Base-by-base conservation (phyloP, 78 protist species). In the Dictyostelium purpureum region DNA sequence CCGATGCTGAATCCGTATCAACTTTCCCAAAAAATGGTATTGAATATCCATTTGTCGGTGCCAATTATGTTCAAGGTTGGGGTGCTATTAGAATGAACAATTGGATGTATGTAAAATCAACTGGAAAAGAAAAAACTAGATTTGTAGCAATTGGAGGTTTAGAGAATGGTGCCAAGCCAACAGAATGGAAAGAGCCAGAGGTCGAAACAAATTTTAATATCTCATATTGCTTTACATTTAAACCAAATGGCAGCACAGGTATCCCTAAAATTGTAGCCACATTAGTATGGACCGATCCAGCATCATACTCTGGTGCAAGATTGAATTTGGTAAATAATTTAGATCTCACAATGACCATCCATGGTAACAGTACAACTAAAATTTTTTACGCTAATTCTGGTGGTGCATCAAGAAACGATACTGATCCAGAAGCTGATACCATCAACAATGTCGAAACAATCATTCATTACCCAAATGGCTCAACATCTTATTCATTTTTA, bases 201-300 rank as follows among this genome's bases (percentile, higher is more conserved):
- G 19, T 63, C 80, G 7, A 47, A n/a, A 21, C 82, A n/a, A 47
- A 26, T 28, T 28, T 76, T 12, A 40, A 19, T 38, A 21, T 16
- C 10, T 42, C 51, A 14, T 82, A 59, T 59, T 87, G 93, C 43
- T 37, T 87, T 6, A 52, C 16, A 45, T 85, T 59, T 57, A 42
- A n/a, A 38, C 26, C 43, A 63, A 28, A 4, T 51, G 5, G 19
- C 19, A 2, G 38, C 31, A 4, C 45, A 7, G 45, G 28, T 21
- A 45, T 5, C 26, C 57, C 79, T 24, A 57, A 3, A 35, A 18
- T 97, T 28, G 79, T 57, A 33, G 96, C 79, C 9, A 95, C 96
- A n/a, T 47, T 97, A 16, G 96, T 78, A 24, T 97, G 98, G 98
- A 87, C 92, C 24, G 98, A 97, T 63, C 90, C 94, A 3, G 89